phyloP scores from a whole-genome alignment of 164 flowering plant species.

The Echeveria elegans region DNA sequence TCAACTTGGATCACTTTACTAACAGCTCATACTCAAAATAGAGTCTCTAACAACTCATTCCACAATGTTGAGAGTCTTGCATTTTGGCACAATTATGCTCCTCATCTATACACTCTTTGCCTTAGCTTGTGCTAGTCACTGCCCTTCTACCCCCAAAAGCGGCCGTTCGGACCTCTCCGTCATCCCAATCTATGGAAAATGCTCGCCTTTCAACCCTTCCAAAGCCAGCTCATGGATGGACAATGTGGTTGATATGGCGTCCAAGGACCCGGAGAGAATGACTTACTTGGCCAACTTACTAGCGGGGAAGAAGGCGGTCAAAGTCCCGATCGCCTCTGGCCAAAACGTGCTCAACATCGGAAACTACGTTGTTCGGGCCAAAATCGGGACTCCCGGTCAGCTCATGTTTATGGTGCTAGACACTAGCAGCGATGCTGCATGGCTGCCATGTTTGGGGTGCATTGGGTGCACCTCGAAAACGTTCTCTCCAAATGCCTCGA shows the following conservation, averaged over 20 bases:
- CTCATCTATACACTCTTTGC: no score
- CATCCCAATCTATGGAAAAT: conserved; percentile 60
- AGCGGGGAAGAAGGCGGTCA: conserved; percentile 25
- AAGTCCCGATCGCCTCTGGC: conserved; percentile 65
- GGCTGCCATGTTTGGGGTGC: conserved; percentile 80
- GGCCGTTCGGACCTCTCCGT: conserved; percentile 51
- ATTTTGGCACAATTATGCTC: no score
- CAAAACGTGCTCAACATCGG: conserved; percentile 51
- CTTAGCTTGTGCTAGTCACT: neutral
- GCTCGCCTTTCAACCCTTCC: conserved; percentile 56
- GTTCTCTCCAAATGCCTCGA: conserved; percentile 44
- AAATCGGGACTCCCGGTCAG: conserved; percentile 80
- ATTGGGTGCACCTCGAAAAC: conserved; percentile 46
- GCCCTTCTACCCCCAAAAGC: conserved; percentile 24
- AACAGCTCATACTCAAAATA: no score
- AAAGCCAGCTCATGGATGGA: conserved; percentile 35
- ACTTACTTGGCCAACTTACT: conserved; percentile 43
- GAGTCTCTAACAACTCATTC: neutral
- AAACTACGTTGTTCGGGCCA: conserved; percentile 65
- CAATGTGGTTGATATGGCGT: conserved; percentile 65
- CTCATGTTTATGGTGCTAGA: conserved; percentile 84
- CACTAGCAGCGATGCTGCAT: conserved; percentile 68
- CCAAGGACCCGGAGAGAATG: conserved; percentile 54
- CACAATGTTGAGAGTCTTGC: neutral
- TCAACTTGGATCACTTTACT: no score